These are phyloP conservation scores for Diutina mesorugosa DNA, from an alignment of 1,139 yeast genomes.

Conservation along the genomic window DNA sequence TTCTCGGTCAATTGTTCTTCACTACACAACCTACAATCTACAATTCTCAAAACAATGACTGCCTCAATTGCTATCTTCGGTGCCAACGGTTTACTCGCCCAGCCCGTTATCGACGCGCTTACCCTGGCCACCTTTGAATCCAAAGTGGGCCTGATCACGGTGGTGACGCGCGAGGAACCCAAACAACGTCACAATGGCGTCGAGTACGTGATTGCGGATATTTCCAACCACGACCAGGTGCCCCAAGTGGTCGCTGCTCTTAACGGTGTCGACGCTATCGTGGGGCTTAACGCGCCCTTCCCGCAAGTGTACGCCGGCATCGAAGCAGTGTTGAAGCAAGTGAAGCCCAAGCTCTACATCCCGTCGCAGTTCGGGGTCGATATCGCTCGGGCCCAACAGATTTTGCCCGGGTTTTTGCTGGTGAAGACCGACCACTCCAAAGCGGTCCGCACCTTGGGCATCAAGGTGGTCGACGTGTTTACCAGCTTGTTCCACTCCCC, in stretches of 20 bases:
- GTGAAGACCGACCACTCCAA: conserved; percentile 27
- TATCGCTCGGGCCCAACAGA: conserved; percentile 7
- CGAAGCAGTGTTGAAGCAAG: conserved; percentile 22
- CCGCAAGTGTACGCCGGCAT: conserved; percentile 13
- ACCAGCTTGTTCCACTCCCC: conserved; percentile 33
- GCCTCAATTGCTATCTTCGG: conserved; percentile 38
- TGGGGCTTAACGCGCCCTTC: conserved; percentile 26
- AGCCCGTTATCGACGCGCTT: conserved; percentile 32
- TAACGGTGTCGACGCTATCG: conserved; percentile 35
- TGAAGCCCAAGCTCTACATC: conserved; percentile 39
- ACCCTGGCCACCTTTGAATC: conserved; percentile 24
- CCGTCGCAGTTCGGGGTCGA: conserved; percentile 55
- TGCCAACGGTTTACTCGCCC: conserved; percentile 37
- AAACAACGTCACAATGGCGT: conserved; percentile 17
- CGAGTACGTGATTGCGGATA: conserved; percentile 24
- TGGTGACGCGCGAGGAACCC: conserved; percentile 28
- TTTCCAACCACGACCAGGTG: conserved; percentile 13
- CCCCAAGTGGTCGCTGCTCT: conserved; percentile 17
- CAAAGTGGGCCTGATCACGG: conserved; percentile 38
- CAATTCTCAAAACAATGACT: not conserved
- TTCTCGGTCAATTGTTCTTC: too few species aligned
- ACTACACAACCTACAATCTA: too few species aligned
- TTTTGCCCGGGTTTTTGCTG: conserved; percentile 21
- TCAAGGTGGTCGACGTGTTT: conserved; percentile 37
- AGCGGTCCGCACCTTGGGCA: conserved; percentile 28